phyloP scores from a whole-genome alignment of 805 yeast genomes.

The Wickerhamomyces sydowiorum region DNA sequence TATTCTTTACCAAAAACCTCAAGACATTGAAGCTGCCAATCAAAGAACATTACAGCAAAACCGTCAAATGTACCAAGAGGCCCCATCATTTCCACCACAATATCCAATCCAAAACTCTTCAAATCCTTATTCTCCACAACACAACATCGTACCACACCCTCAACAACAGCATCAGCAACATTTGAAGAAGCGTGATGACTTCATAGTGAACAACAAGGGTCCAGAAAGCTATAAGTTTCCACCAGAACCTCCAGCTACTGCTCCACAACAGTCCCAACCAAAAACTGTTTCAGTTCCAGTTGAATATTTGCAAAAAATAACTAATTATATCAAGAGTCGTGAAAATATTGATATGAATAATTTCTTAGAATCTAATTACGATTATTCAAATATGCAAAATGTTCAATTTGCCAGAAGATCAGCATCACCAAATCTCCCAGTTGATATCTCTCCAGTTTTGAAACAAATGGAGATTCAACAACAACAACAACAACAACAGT shows the following conservation, averaged over 20 bases:
- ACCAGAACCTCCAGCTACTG: conserved; percentile 22
- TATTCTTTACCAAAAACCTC: conserved; percentile 11
- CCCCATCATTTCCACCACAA: conserved; percentile 10
- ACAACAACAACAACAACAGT: neutral
- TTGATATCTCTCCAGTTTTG: conserved; percentile 1
- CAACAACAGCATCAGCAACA: too few relatives aligned
- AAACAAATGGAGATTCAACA: neutral
- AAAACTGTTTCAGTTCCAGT: conserved; percentile 22
- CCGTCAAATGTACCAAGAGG: neutral
- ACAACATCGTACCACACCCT: neutral
- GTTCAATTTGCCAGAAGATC: neutral
- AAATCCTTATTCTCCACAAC: neutral
- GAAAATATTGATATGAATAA: conserved; percentile 17
- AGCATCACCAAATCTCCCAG: neutral
- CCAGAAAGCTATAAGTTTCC: conserved; percentile 58
- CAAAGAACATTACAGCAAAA: neutral
- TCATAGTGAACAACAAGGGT: conserved; percentile 38
- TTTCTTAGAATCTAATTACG: conserved; percentile 13
- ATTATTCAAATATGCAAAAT: conserved; percentile 1
- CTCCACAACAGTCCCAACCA: conserved; percentile 1
- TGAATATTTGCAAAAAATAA: conserved; percentile 20
- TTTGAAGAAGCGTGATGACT: conserved; percentile 29
- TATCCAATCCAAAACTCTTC: neutral
- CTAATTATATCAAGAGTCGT: conserved; percentile 16
- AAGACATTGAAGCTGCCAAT: conserved; percentile 11